A percentile compares a stretch with the other conserved stretches of the same genome.
phyloP scores from a whole-genome alignment of 2,329 filamentous ascomycete species.

The Penicillium paneum region DNA sequence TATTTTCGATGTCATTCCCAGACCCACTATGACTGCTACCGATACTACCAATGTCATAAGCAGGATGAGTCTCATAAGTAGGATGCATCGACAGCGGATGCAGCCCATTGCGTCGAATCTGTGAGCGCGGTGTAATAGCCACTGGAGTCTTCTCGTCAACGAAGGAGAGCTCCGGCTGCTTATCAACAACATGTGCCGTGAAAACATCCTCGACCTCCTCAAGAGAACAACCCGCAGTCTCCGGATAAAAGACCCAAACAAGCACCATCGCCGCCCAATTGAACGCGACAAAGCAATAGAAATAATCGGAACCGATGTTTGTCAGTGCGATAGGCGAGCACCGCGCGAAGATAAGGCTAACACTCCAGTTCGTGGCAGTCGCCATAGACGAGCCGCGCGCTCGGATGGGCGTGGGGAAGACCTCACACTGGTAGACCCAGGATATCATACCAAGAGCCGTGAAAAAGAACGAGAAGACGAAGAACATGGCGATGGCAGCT shows the following conservation, averaged over 20 bases:
- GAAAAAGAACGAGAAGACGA: conserved; percentile 47
- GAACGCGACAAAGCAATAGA: conserved; percentile 50
- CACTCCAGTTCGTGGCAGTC: conserved; percentile 47
- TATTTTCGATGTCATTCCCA: not conserved
- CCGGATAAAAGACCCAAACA: conserved; percentile 36
- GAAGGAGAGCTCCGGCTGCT: not conserved
- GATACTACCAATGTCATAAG: conserved; percentile 8
- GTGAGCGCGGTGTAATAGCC: conserved; percentile 10
- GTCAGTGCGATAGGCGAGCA: conserved; percentile 48
- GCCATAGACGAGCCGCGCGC: conserved; percentile 44
- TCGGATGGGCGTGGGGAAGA: conserved; percentile 47
- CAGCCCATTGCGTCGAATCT: conserved; percentile 16
- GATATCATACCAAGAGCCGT: conserved; percentile 46
- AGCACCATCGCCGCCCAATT: conserved; percentile 44
- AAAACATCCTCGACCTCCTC: conserved; percentile 35
- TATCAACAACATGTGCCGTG: not conserved
- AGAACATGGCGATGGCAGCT: conserved; percentile 49
- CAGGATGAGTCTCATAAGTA: conserved; percentile 14
- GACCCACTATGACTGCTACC: conserved; percentile 14
- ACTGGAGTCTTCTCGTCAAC: not conserved
- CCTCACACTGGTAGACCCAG: conserved; percentile 49
- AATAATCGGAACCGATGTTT: conserved; percentile 48
- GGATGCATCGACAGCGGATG: conserved; percentile 25
- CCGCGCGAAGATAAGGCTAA: conserved; percentile 50
- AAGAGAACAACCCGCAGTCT: conserved; percentile 31